Conservation (phyloP, 164 flowering plant species). For the Aristolochia contorta region DNA sequence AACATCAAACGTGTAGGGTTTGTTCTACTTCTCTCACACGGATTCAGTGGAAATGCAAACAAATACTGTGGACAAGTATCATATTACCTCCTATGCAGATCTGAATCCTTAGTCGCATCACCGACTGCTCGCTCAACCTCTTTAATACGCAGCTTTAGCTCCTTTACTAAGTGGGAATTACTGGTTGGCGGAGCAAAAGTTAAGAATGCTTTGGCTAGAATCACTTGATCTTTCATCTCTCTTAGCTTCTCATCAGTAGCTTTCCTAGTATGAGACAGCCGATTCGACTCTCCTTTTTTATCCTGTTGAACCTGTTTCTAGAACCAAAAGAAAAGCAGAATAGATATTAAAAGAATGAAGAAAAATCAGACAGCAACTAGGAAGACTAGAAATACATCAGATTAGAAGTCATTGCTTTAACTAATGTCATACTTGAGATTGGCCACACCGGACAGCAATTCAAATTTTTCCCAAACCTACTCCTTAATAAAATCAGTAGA, state of each 20-base stretch:
- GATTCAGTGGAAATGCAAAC: no score
- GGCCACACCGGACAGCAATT: neutral
- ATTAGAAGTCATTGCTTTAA: neutral
- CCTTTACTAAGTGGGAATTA: slow-evolving; percentile 67
- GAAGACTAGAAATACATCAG: neutral
- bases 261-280: slow-evolving; percentile 17
- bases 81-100: slow-evolving; percentile 59
- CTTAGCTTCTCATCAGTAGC: slow-evolving; percentile 54
- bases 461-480: neutral
- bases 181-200: slow-evolving; percentile 50
- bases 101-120: slow-evolving; percentile 63
- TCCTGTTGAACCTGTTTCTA: slow-evolving; percentile 27
- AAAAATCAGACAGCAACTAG: neutral
- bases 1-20: no score
- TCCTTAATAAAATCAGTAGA: no score
- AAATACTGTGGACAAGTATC: neutral
- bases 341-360: neutral
- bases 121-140: slow-evolving; percentile 68
- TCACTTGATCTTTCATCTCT: slow-evolving; percentile 72
- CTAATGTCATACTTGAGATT: neutral
- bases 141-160: slow-evolving; percentile 61
- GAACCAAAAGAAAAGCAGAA: slow-evolving; percentile 3
- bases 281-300: slow-evolving; percentile 10
- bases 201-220: slow-evolving; percentile 76
- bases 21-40: no score